These are phyloP conservation scores for Starmerella apis DNA, from an alignment of 805 yeast species.

Conservation along the genomic window DNA sequence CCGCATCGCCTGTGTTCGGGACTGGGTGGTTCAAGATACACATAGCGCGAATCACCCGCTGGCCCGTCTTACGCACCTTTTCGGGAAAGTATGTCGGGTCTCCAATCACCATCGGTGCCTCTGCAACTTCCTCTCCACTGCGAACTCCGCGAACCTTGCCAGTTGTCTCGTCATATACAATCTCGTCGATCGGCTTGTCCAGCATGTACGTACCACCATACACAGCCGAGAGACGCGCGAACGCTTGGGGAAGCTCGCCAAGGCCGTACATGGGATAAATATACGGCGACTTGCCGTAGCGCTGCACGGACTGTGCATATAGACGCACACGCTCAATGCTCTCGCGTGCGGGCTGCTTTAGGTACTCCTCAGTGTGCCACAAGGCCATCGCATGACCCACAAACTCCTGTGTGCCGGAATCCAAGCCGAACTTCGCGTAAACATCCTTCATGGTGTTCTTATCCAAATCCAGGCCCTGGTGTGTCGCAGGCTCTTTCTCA, in stretches of 20 bases:
- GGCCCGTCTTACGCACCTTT: slow-evolving; percentile 60
- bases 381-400: slow-evolving; percentile 98
- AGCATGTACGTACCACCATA: slow-evolving; percentile 98
- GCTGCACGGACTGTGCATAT: slow-evolving; percentile 81
- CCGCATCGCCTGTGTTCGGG: slow-evolving; percentile 68
- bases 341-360: slow-evolving; percentile 82
- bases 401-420: slow-evolving; percentile 86
- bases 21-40: slow-evolving; percentile 85
- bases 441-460: slow-evolving; percentile 84
- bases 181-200: slow-evolving; percentile 89
- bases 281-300: slow-evolving; percentile 94
- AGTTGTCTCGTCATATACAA: slow-evolving; percentile 52
- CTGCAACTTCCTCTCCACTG: slow-evolving; percentile 83
- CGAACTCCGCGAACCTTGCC: slow-evolving; percentile 76
- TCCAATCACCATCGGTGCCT: slow-evolving; percentile 87
- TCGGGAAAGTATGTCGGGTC: slow-evolving; percentile 97
- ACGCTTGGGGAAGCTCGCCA: slow-evolving; percentile 98
- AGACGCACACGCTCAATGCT: slow-evolving; percentile 76
- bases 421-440: slow-evolving; percentile 79
- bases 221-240: slow-evolving; percentile 91
- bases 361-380: slow-evolving; percentile 84
- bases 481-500: slow-evolving; percentile 70
- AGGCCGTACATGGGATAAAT: slow-evolving; percentile 91
- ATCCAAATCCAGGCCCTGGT: slow-evolving; percentile 74
- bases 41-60: slow-evolving; percentile 69